phyloP scores from a whole-genome alignment of 2,329 filamentous ascomycete species.

The Tolypocladium guangdongense region DNA sequence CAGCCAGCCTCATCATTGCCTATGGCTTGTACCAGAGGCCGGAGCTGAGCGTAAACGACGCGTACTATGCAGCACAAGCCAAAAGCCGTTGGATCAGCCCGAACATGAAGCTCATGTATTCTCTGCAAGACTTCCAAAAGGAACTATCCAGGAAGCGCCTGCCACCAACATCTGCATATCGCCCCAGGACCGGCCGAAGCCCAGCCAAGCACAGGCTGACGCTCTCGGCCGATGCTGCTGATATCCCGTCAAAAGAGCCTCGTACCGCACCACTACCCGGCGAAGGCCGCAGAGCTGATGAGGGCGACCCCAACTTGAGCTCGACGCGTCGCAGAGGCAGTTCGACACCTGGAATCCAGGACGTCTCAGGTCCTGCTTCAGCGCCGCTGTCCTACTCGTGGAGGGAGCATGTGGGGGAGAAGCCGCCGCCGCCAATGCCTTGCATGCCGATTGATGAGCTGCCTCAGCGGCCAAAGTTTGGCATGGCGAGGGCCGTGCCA shows the following conservation, averaged over 20 bases:
- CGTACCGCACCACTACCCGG: conserved; percentile 49
- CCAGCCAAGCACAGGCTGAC: conserved; percentile 50
- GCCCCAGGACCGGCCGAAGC: conserved; percentile 40
- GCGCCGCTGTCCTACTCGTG: conserved; percentile 54
- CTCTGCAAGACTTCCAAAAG: conserved; percentile 71
- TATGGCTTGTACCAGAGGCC: conserved; percentile 76
- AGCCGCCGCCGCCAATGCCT: neutral
- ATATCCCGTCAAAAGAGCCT: conserved; percentile 41
- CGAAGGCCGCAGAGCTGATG: conserved; percentile 35
- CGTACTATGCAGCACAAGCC: conserved; percentile 69
- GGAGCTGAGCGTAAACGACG: conserved; percentile 67
- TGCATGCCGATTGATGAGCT: conserved; percentile 8
- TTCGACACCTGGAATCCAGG: conserved; percentile 38
- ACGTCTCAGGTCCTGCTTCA: conserved; percentile 53
- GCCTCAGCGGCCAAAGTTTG: conserved; percentile 25
- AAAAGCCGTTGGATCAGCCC: conserved; percentile 83
- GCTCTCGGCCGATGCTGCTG: conserved; percentile 47
- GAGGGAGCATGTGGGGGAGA: conserved; percentile 32
- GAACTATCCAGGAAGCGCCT: conserved; percentile 42
- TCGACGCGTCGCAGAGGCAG: conserved; percentile 38
- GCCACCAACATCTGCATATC: conserved; percentile 32
- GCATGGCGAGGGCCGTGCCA: conserved; percentile 10
- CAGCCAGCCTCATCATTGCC: conserved; percentile 75
- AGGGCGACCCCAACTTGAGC: conserved; percentile 26
- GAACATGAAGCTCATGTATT: conserved; percentile 89